A percentile compares a stretch with the other conserved stretches of the same genome.
Evolutionary conservation across 352 stramenopile genomes (phyloP).

Genomic region (Globisporangium echinulatum): DNA sequence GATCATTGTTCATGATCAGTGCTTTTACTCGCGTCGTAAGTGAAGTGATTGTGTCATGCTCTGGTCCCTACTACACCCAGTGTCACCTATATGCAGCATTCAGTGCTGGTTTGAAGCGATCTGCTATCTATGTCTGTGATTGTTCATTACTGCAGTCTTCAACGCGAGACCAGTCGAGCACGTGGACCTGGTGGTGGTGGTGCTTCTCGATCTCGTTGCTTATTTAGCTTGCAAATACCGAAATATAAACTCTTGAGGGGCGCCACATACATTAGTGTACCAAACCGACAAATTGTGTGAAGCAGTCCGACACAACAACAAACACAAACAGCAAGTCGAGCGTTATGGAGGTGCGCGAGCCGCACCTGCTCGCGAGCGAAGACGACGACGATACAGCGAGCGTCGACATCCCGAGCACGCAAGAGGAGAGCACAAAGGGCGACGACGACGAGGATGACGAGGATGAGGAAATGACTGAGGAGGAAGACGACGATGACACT

Average conservation of each 20-base stretch:
- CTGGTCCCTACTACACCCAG: too few species aligned
- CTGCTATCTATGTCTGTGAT: too few species aligned
- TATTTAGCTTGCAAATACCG: not conserved
- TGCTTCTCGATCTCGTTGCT: too few species aligned
- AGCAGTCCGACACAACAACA: too few species aligned
- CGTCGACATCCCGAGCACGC: constrained; percentile 13
- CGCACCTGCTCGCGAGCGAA: constrained; percentile 4
- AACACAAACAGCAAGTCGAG: too few species aligned
- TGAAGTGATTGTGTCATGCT: too few species aligned
- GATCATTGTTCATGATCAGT: too few species aligned
- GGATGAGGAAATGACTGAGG: constrained; percentile 26
- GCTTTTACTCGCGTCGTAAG: too few species aligned
- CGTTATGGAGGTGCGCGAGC: not conserved
- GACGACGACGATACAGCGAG: constrained; percentile 10
- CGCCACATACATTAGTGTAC: not conserved
- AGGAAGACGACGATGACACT: constrained; percentile 37
- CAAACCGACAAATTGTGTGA: too few species aligned
- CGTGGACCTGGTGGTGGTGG: not conserved
- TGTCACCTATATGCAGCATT: too few species aligned
- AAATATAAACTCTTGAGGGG: not conserved
- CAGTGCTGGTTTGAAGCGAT: too few species aligned
- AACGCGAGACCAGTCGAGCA: not conserved
- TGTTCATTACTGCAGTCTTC: too few species aligned
- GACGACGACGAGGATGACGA: constrained; percentile 30
- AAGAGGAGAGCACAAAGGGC: constrained; percentile 19